Base-by-base conservation (phyloP, 2,329 filamentous ascomycete species). In the Penicillium sp. region DNA sequence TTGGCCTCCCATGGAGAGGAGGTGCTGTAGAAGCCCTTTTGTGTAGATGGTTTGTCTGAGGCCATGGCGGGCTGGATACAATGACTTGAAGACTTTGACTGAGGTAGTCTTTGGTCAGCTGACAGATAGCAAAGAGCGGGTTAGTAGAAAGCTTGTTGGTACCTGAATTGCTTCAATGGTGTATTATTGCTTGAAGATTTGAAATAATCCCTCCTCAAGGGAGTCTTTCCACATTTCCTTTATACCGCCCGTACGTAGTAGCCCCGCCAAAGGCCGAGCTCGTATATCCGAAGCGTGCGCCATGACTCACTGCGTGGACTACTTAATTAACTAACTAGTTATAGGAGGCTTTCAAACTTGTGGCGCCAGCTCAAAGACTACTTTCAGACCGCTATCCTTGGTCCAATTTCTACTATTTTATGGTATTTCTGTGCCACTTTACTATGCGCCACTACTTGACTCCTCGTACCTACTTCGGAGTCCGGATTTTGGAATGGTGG, bases 1-100 rank as follows among this genome's bases (percentile, higher is more conserved):
- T 62, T 62, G 35, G 69, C 63, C 57, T 78, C 75, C 61, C 70
- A 77, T 5, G 74, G 75, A 5, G 76, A 77, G 17, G 67, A 53
- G 7, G 75, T 77, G 34, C 68, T 68, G 60, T 72, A 72, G 58
- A 69, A 68, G 45, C 62, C 60, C 55, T 73, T 73, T 34, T 38
- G 39, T 12, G 20, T 17, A 14, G 54, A 31, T 15, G 20, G 28
- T 25, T 35, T 47, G 1, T 42, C 53, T 20, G 39, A 34, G 34
- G 39, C 47, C 47, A 60, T 60, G 47, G 2, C 39, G n/a, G 14
- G 17, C 10, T 39, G 41, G 8, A 25, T 4, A 39, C 15, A 52
- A 12, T 11, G 34, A 47, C 6, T 25, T 31, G 17, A 20, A 4
- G 10, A 20, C 35, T 28, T 42, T 8, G 7, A 17, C n/a, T 38